Percentiles rank a stretch among this genome's conserved stretches.
phyloP scores from a whole-genome alignment of 75 land plant genomes.

The Selaginella moellendorffii region DNA sequence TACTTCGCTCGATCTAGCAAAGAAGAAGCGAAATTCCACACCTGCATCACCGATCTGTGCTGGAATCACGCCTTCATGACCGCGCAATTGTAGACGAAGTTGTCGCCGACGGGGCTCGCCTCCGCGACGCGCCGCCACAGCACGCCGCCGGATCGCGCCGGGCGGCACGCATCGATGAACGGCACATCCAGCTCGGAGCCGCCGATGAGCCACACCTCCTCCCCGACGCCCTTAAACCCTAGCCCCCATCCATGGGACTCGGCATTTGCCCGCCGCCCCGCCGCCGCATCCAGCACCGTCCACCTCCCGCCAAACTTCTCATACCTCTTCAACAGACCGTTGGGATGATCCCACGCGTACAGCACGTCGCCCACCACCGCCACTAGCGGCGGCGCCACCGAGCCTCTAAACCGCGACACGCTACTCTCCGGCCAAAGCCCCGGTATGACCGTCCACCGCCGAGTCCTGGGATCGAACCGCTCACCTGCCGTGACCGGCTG shows the following conservation, averaged over 20 bases:
- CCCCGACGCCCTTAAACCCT: slow-evolving; percentile 39
- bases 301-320: slow-evolving; percentile 24
- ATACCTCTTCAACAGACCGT: slow-evolving; percentile 28
- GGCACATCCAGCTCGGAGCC: slow-evolving; percentile 27
- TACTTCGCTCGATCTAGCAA: too few relatives aligned
- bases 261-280: slow-evolving; percentile 25
- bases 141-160: slow-evolving; percentile 12
- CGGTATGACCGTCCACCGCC: slow-evolving; percentile 36
- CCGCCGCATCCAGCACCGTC: slow-evolving; percentile 25
- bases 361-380: slow-evolving; percentile 41
- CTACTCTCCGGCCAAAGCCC: slow-evolving; percentile 38
- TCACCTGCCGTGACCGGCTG: slow-evolving; percentile 42
- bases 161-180: slow-evolving; percentile 20
- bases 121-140: slow-evolving; percentile 17
- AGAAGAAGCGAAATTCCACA: too few relatives aligned
- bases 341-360: slow-evolving; percentile 36
- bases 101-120: slow-evolving; percentile 18
- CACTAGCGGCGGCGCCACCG: slow-evolving; percentile 37
- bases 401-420: not conserved
- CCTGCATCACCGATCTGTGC: too few relatives aligned
- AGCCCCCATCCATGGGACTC: slow-evolving; percentile 43
- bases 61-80: slow-evolving; percentile 27
- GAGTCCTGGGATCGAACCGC: slow-evolving; percentile 29
- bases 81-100: slow-evolving; percentile 51
- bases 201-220: slow-evolving; percentile 29